Evolutionary conservation across 2,329 filamentous ascomycete species (phyloP).

Genomic region (Alternaria angustiovoidea): DNA sequence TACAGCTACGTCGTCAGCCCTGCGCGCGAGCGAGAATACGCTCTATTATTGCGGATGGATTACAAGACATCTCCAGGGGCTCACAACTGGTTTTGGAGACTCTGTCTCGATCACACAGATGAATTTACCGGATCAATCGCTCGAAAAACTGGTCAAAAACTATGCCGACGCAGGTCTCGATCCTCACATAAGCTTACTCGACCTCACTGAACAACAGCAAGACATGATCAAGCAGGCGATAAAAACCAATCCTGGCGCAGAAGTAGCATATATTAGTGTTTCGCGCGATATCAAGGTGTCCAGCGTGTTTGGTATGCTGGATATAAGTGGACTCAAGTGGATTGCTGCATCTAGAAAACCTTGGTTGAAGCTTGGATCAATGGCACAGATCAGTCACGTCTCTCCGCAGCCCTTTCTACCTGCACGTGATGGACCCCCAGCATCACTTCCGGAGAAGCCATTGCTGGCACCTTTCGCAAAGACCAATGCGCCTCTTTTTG

Average conservation of each 20-base stretch:
- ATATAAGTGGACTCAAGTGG: background rate
- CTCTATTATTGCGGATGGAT: background rate
- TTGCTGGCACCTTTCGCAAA: too few species aligned
- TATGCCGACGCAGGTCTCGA: background rate
- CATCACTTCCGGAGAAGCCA: too few species aligned
- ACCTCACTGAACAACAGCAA: background rate
- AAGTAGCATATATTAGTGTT: background rate
- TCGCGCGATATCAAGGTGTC: background rate
- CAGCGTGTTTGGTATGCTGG: background rate
- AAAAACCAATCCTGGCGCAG: background rate
- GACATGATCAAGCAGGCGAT: too few species aligned
- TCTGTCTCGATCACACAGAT: background rate
- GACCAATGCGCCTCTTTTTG: too few species aligned
- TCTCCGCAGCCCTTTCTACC: too few species aligned
- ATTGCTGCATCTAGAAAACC: background rate
- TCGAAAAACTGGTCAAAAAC: background rate
- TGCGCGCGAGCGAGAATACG: background rate
- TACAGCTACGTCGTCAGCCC: too few species aligned
- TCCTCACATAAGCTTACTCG: background rate
- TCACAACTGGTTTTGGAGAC: background rate
- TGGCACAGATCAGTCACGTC: too few species aligned
- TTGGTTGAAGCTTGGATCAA: too few species aligned
- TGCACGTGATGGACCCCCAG: too few species aligned
- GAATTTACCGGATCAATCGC: background rate
- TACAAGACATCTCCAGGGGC: background rate